Evolutionary conservation across 805 yeast genomes (phyloP).

Genomic region (Lachancea cidri): DNA sequence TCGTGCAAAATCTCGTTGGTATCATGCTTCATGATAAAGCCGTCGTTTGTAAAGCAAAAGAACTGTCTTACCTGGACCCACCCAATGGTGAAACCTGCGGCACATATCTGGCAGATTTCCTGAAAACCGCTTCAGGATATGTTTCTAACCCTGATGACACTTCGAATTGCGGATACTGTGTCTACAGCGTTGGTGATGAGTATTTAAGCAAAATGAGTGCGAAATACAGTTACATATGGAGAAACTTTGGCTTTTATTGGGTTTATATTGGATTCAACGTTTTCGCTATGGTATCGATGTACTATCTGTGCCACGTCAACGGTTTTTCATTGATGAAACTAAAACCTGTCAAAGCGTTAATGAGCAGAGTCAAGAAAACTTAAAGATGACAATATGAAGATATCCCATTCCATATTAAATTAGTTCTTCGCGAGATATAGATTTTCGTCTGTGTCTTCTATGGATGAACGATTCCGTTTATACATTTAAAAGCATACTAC

Average conservation of each 20-base stretch:
- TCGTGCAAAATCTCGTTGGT: conserved; percentile 51
- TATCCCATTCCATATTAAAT: background rate
- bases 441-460: too few relatives aligned
- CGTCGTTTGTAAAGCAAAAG: conserved; percentile 46
- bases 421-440: too few relatives aligned
- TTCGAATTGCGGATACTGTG: conserved; percentile 46
- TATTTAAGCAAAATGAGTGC: conserved; percentile 42
- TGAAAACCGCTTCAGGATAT: conserved; percentile 48
- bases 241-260: conserved; percentile 60
- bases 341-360: conserved; percentile 1
- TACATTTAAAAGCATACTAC: too few relatives aligned
- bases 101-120: conserved; percentile 43
- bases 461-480: too few relatives aligned
- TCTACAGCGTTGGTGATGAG: conserved; percentile 42
- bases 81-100: conserved; percentile 63
- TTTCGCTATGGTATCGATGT: conserved; percentile 36
- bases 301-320: conserved; percentile 26
- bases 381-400: too few relatives aligned
- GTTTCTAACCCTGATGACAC: conserved; percentile 48
- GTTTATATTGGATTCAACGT: conserved; percentile 52
- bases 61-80: conserved; percentile 47
- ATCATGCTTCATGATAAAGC: conserved; percentile 44
- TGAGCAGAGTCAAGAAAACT: conserved; percentile 4
- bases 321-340: conserved; percentile 12
- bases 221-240: conserved; percentile 50